These are phyloP conservation scores for Cercospora zeina DNA, from an alignment of 2,329 filamentous ascomycete genomes.

Conservation along the genomic window DNA sequence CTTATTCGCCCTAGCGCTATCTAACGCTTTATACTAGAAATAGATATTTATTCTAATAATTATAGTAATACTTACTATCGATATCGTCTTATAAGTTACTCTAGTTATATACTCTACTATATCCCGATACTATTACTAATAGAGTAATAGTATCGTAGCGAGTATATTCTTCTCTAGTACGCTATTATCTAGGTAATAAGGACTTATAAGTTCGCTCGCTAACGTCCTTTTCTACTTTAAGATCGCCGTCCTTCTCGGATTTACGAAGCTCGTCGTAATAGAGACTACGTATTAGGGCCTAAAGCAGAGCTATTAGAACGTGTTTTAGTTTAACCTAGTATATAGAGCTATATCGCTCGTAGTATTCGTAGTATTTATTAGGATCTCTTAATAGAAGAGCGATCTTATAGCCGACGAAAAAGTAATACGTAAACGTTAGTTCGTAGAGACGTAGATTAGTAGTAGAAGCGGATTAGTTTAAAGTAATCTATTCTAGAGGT, in stretches of 20 bases:
- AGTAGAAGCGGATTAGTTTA: no score
- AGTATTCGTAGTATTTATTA: conserved; percentile 56
- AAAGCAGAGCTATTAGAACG: conserved; percentile 60
- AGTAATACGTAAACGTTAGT: conserved; percentile 15
- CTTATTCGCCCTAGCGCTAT: conserved; percentile 65
- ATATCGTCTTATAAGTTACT: conserved; percentile 60
- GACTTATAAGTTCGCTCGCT: conserved; percentile 69
- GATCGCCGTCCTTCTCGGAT: conserved; percentile 69
- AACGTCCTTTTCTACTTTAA: conserved; percentile 71
- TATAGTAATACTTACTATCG: conserved; percentile 70
- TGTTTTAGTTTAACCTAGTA: conserved; percentile 66
- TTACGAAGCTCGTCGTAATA: conserved; percentile 63
- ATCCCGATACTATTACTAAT: not conserved
- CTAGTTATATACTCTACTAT: no score
- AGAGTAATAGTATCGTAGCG: conserved; percentile 57
- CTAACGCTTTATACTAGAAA: conserved; percentile 64
- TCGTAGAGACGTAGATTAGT: no score
- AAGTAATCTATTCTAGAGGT: no score
- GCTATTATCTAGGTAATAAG: conserved; percentile 67
- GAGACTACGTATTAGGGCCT: conserved; percentile 49
- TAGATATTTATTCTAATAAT: conserved; percentile 72
- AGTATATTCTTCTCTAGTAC: conserved; percentile 74
- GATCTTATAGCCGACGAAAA: conserved; percentile 61
- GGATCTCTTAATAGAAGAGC: conserved; percentile 57
- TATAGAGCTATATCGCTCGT: conserved; percentile 55